Evolutionary conservation across 176 grass and related monocot genomes (phyloP).

Genomic region (Areca catechu): DNA sequence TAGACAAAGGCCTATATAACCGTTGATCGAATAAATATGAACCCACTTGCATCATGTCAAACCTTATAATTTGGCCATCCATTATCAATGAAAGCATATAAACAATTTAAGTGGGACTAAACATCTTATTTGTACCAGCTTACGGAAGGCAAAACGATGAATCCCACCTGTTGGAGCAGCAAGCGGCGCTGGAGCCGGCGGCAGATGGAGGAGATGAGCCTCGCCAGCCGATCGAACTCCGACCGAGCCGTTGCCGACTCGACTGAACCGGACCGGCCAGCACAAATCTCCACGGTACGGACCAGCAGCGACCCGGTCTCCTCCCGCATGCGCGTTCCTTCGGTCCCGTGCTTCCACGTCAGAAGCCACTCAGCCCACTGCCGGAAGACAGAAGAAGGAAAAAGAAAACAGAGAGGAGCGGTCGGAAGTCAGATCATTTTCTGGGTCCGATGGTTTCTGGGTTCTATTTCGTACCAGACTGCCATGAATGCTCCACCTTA

Average conservation of each 20-base stretch:
- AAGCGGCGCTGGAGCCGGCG: conserved; percentile 18
- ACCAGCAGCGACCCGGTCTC: conserved; percentile 49
- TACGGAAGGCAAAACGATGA: too few species aligned
- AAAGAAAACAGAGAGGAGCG: not conserved
- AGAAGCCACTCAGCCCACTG: conserved; percentile 74
- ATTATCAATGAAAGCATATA: too few species aligned
- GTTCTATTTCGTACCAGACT: too few species aligned
- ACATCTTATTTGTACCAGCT: too few species aligned
- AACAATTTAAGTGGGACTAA: too few species aligned
- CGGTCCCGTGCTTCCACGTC: conserved; percentile 17
- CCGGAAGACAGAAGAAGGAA: not conserved
- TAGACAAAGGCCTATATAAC: too few species aligned
- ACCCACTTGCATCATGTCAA: not conserved
- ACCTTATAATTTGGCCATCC: too few species aligned
- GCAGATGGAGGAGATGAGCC: conserved; percentile 33
- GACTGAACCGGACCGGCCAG: conserved; percentile 24
- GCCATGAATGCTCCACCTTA: too few species aligned
- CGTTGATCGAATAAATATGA: too few species aligned
- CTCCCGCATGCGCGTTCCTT: not conserved
- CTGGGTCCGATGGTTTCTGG: too few species aligned
- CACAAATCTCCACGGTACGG: conserved; percentile 62
- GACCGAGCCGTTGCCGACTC: conserved; percentile 5
- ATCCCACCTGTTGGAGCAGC: conserved; percentile 26
- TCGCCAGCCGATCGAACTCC: conserved; percentile 15
- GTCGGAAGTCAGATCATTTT: not conserved